Evolutionary conservation across 768 basidiomycete species (phyloP), one percentile per base, ranked within the genome.

Genomic region (Mycena galopus): DNA sequence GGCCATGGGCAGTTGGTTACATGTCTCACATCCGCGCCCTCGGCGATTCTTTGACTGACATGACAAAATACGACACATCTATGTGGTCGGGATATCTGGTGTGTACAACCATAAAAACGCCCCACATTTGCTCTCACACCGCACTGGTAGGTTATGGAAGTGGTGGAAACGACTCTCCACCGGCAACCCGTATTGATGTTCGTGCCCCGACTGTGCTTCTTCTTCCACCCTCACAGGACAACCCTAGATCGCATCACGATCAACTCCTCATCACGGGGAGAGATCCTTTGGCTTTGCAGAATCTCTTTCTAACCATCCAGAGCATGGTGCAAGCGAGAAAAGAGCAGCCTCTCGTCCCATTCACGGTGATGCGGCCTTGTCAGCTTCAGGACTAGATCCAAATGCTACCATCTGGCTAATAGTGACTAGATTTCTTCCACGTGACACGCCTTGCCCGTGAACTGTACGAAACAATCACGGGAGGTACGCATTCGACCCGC

Each of bases 1-100:
- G 63, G 17, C 64, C 70, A 1, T 71, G 64, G 70, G 64, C 71
- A 8, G 37, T 44, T 12, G 65, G 50, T 10, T 57, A 72, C 47
- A 10, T 72, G 3, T 44, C 58, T 2, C 70, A 72, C 23, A 23
- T 72, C 27, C 64, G 64, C 19, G 30, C 51, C 2, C 39, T 62
- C 23, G 29, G 29, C 1, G 67, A 21, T 1, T 30, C 50, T 8
- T 69, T 37, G 67, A 14, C 27, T 1, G 5, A 39, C 50, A n/a
- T 23, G 47, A 6, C 4, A 47, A n/a, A 3, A 11, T 11, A 60
- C 9, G 33, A 44, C 19, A 9, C 23, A 3, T 14, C 55, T 27
- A 2, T 64, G 8, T 65, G 62, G 69, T 19, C 55, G 1, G 19
- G 44, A 37, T 60, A 30, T 7, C 50, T 71, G 35, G 69, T 65